A percentile compares a stretch with the other conserved stretches of the same genome.
These are phyloP conservation scores for Aaosphaeria arxii DNA, from an alignment of 2,329 filamentous ascomycete genomes.

Conservation along the genomic window DNA sequence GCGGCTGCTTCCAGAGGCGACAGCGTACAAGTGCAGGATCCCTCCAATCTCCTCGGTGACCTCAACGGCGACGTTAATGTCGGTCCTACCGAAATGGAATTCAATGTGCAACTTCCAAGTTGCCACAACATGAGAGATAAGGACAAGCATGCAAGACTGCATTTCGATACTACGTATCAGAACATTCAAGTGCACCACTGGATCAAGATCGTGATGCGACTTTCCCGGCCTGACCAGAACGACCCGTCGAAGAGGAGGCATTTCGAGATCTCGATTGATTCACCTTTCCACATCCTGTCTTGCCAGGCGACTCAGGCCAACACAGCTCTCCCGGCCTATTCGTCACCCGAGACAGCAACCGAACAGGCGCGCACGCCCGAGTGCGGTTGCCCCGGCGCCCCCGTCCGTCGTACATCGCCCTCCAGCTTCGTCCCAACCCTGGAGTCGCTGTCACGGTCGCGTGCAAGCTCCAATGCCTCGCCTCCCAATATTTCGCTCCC, in stretches of 20 bases:
- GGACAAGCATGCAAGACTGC: conserved; percentile 63
- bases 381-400: conserved; percentile 67
- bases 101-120: conserved; percentile 87
- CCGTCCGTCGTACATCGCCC: conserved; percentile 48
- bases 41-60: conserved; percentile 75
- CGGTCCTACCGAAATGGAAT: conserved; percentile 90
- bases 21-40: conserved; percentile 51
- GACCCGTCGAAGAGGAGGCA: conserved; percentile 79
- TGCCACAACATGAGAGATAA: conserved; percentile 79
- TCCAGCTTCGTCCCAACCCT: conserved; percentile 55
- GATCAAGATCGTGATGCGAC: conserved; percentile 96
- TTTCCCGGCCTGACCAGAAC: conserved; percentile 77
- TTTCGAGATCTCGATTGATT: conserved; percentile 96
- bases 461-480: conserved; percentile 22
- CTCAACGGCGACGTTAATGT: conserved; percentile 73
- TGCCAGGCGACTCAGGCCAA: conserved; percentile 92
- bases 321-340: conserved; percentile 80
- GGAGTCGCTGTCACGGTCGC: conserved; percentile 50
- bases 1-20: conserved; percentile 56
- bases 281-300: conserved; percentile 87
- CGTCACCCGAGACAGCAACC: conserved; percentile 47
- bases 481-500: conserved; percentile 6
- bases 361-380: conserved; percentile 42
- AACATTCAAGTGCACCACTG: conserved; percentile 94
- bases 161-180: conserved; percentile 90